Base-by-base conservation (phyloP, 805 yeast genomes). In the Brettanomyces naardenensis region DNA sequence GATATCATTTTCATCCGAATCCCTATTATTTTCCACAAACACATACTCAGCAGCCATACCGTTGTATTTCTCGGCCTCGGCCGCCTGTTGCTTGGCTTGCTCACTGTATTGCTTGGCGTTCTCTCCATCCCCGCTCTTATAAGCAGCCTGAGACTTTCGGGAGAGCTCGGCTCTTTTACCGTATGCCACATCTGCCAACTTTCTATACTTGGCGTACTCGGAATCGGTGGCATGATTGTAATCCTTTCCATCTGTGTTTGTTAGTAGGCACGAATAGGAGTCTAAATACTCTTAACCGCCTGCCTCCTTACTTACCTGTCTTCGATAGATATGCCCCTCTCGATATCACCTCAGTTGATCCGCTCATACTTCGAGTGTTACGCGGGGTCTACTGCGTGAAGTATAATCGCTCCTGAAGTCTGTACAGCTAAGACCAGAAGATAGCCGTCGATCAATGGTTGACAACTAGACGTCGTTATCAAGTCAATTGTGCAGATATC, bases 31-130 rank as follows among this genome's bases (percentile, higher is more conserved):
- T 46, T 83, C 89, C 31, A 79, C 66, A 57, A 90, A 90, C 1
- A 85, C 95, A 52, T 80, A 88, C 56, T 80, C 86, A 1, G 96
- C 97, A 4, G 97, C 98, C 58, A 78, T 75, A 15, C 67, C 63
- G 59, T 89, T 89, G 54, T 69, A 75, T 28, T 65, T 56, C 31
- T 87, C 95, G 25, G 87, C 92, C 45, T 78, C 61, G 0, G 52
- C 59, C 21, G 65, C 66, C 42, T 75, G 76, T 43, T 68, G 55
- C 53, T 85, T 80, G 23, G 90, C 80, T 53, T 78, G 62, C 27
- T 74, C 76, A 36, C 94, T 81, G 42, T 84, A 65, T 42, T 75
- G 74, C 47, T 81, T 79, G 2, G 97, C 97, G 46, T 60, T 62
- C 10, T 68, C 70, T 39, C 79, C 79, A 52, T 88, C 82, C 3